phyloP scores from a whole-genome alignment of 1,284 basidiomycete genomes.

The Marasmius fiardii region DNA sequence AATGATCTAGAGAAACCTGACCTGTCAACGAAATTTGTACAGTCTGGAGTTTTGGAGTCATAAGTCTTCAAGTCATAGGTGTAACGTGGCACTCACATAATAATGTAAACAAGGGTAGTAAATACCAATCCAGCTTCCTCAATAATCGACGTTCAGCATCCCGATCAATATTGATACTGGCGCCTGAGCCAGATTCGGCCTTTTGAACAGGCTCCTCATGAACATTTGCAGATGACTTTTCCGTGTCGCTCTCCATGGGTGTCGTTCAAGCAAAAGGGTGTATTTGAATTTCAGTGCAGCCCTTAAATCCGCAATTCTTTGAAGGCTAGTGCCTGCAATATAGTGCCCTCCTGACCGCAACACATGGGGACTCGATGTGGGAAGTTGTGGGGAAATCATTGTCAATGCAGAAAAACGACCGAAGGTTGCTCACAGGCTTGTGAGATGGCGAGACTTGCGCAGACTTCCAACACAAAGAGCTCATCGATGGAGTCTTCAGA shows the following conservation, averaged over 20 bases:
- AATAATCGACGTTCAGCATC: conserved; percentile 31
- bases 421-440: no score
- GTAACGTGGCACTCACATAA: conserved; percentile 29
- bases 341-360: no score
- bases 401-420: no score
- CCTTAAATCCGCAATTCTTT: no score
- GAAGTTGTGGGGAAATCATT: no score
- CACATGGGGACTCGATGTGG: no score
- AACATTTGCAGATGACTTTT: background rate
- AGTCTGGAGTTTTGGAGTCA: conserved; percentile 24
- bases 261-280: no score
- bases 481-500: no score
- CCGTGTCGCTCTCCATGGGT: background rate
- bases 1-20: conserved; percentile 5
- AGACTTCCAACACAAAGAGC: no score
- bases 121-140: conserved; percentile 32
- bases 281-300: no score
- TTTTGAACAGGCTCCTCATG: background rate
- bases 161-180: conserved; percentile 12
- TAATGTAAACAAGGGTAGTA: conserved; percentile 37
- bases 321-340: no score
- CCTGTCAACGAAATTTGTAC: conserved; percentile 40
- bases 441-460: no score
- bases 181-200: background rate
- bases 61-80: background rate